phyloP scores from a whole-genome alignment of 139 green algal species.

The Chlorella sp. region DNA sequence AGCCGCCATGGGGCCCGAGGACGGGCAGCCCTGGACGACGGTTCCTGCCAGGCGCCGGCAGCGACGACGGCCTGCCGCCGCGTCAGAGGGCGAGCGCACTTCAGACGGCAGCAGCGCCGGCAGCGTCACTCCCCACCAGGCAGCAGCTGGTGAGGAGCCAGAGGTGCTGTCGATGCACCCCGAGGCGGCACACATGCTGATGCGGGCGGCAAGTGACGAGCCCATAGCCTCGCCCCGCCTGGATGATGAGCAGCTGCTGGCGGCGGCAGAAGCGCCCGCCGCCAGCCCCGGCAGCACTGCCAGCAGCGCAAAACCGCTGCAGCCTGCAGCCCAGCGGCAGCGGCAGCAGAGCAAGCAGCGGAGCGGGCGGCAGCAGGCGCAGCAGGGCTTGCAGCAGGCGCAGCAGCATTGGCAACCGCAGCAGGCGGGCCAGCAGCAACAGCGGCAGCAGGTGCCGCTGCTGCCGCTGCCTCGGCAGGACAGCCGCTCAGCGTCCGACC shows the following conservation, averaged over 20 bases:
- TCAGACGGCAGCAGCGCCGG: not conserved
- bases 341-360: not conserved
- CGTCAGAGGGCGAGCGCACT: conserved; percentile 8
- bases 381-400: not conserved
- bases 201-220: too few relatives aligned
- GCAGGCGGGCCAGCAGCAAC: not conserved
- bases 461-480: not conserved
- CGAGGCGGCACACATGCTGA: not conserved
- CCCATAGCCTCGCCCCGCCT: too few relatives aligned
- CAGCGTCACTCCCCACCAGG: not conserved
- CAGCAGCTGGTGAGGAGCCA: not conserved
- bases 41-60: not conserved
- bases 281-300: not conserved
- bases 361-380: not conserved
- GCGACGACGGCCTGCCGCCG: not conserved
- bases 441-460: not conserved
- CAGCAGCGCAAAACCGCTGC: not conserved
- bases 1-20: too few relatives aligned
- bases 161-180: not conserved
- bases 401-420: not conserved
- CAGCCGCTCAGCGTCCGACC: not conserved
- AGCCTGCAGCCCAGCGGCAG: not conserved
- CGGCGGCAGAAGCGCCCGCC: not conserved
- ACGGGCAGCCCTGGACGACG: not conserved
- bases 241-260: too few relatives aligned